A percentile compares a stretch with the other conserved stretches of the same genome.
Evolutionary conservation across 352 stramenopile species (phyloP).

Genomic region (Globisporangium irregulare): DNA sequence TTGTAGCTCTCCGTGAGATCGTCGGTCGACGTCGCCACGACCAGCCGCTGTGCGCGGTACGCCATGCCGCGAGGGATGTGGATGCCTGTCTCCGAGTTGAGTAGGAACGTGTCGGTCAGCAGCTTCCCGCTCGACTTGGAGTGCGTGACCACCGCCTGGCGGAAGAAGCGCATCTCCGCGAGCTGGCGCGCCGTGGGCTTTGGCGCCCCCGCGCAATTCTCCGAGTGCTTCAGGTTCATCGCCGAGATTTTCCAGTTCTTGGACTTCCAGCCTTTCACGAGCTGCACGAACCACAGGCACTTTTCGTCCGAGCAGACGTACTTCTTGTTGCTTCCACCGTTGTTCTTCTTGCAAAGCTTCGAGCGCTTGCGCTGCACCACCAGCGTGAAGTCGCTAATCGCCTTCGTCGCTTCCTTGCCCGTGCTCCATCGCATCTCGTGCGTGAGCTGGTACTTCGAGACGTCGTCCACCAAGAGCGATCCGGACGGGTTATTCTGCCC

Average conservation of each 20-base stretch:
- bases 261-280: slow-evolving; percentile 76
- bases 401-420: slow-evolving; percentile 73
- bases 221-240: slow-evolving; percentile 83
- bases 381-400: slow-evolving; percentile 72
- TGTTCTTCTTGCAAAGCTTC: slow-evolving; percentile 80
- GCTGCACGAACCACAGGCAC: slow-evolving; percentile 77
- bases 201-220: slow-evolving; percentile 46
- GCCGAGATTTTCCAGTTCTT: slow-evolving; percentile 87
- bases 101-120: slow-evolving; percentile 76
- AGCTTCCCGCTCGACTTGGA: slow-evolving; percentile 75
- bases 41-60: slow-evolving; percentile 69
- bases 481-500: slow-evolving; percentile 24
- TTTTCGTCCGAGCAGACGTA: slow-evolving; percentile 77
- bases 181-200: slow-evolving; percentile 77
- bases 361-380: slow-evolving; percentile 78
- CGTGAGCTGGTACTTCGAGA: slow-evolving; percentile 66
- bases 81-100: slow-evolving; percentile 66
- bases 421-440: slow-evolving; percentile 81
- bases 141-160: slow-evolving; percentile 74
- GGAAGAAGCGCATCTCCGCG: slow-evolving; percentile 80
- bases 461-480: slow-evolving; percentile 53
- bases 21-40: slow-evolving; percentile 70
- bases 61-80: slow-evolving; percentile 79
- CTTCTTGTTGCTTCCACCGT: slow-evolving; percentile 83
- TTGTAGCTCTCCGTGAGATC: slow-evolving; percentile 84